Evolutionary conservation across 108 stramenopile genomes (phyloP), one percentile per base, ranked within the genome.

Genomic region (Nitzschia sp.): DNA sequence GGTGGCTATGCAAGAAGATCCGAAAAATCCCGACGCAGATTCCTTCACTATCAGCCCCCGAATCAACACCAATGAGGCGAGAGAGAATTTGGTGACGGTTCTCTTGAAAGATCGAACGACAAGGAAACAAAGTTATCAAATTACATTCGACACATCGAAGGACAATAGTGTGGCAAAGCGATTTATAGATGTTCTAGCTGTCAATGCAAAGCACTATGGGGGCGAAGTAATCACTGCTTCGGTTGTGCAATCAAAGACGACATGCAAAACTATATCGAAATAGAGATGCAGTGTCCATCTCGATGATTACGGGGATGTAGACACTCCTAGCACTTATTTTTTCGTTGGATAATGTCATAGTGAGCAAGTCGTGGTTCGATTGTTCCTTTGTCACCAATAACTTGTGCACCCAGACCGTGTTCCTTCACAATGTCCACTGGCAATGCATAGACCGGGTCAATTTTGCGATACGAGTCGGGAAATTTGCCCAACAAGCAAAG

Each of bases 371-470:
- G 54, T 19, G 76, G 71, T 5, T 85, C 84, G 9, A 85, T 63
- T 29, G 32, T 4, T 5, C 53, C 63, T 53, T 45, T 69, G 53
- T 50, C 29, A 23, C 53, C 60, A 27, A 83, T 63, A 13, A 95
- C 72, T 59, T 95, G 89, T 28, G 76, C 92, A 21, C 54, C 55
- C 38, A 96, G 58, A 3, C 76, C 76, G 26, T 86, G 58, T 65
- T 62, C 69, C 45, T 65, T 38, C 13, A 93, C 92, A 28, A 92
- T 81, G 68, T 90, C 90, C 16, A 78, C 74, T 4, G 95, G 95
- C 38, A 96, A 65, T 5, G 95, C 95, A 76, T 89, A 96, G 17
- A 96, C 85, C 0, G 95, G 90, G 58, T 96, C 95, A 59, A 96
- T 86, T 45, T 75, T 55, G 33, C 90, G 76, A 58, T 80, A 89